These are phyloP conservation scores for Elaeis guineensis DNA, from an alignment of 176 grass and related monocot genomes.

Conservation along the genomic window DNA sequence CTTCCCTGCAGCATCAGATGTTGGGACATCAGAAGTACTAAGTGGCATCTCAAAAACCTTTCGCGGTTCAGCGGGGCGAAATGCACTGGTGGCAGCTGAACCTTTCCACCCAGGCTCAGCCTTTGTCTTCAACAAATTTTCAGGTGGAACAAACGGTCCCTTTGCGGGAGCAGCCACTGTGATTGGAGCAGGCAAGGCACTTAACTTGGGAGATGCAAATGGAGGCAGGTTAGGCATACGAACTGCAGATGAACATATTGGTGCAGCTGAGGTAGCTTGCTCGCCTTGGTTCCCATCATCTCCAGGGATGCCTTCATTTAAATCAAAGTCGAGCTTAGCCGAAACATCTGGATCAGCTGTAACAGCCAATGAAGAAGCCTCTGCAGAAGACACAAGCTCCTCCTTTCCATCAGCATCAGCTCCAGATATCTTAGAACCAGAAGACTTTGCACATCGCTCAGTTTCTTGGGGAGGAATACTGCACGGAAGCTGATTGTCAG, in stretches of 20 bases:
- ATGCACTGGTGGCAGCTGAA: constrained; percentile 80
- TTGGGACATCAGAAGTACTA: constrained; percentile 9
- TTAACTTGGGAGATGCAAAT: constrained; percentile 27
- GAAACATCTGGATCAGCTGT: constrained; percentile 19
- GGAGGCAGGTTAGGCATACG: constrained; percentile 25
- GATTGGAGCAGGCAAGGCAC: constrained; percentile 32
- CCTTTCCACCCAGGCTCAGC: constrained; percentile 75
- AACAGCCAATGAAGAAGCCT: constrained; percentile 31
- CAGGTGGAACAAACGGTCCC: constrained; percentile 73
- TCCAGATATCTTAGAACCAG: constrained; percentile 27
- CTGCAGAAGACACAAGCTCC: constrained; percentile 26
- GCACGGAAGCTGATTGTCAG: constrained; percentile 14
- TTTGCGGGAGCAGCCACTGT: constrained; percentile 69
- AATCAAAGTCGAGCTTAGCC: constrained; percentile 57
- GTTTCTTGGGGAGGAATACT: constrained; percentile 16
- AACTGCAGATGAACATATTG: constrained; percentile 21
- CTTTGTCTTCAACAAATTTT: constrained; percentile 54
- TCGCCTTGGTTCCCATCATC: constrained; percentile 47
- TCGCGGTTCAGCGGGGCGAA: constrained; percentile 77
- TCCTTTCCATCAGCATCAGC: constrained; percentile 21
- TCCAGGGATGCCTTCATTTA: constrained; percentile 51
- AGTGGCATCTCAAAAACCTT: constrained; percentile 39
- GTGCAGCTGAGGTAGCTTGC: constrained; percentile 24
- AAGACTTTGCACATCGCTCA: constrained; percentile 18
- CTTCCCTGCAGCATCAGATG: constrained; percentile 35